Evolutionary conservation across 2,329 filamentous ascomycete species (phyloP), one percentile per base, ranked within the genome.

Genomic region (Elsinoe batatas): DNA sequence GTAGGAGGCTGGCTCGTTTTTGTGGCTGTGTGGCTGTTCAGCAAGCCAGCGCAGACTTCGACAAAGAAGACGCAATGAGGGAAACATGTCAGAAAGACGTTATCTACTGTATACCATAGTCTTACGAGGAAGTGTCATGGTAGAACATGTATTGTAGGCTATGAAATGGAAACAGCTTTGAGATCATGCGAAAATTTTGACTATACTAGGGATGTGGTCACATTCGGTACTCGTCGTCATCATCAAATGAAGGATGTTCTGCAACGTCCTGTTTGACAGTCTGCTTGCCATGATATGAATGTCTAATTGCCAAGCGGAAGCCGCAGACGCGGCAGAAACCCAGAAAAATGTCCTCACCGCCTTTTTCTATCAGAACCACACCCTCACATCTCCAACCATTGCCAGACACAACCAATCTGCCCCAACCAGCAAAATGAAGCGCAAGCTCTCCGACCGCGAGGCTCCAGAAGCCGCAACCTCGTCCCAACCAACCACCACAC

Each of bases 11-110:
- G 91, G 80, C 61, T 97, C 60, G 81, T 76, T 0, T 97, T 98
- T 72, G 87, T 90, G 53, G 81, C 83, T 12, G 65, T 97, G 35
- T 98, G 93, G 93, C 76, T 98, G 71, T 98, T 82, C 69, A 83
- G 81, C 64, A 82, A 79, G 61, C 83, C 84, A 8, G 69, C 73
- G 53, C 58, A 63, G 59, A 56, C 56, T 38, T 69, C 66, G 43
- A 76, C 75, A 64, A 75, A 75, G 66, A 73, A 70, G 60, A 58
- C 36, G 18, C 58, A 60, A 53, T 57, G 55, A 58, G 18, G 32
- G 30, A 8, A 7, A 33, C 13, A 26, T 18, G 30, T 12, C 7
- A 37, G n/a, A 33, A 49, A 18, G 15, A 13, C 26, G 15, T 15
- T n/a, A 35, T 35, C 35, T 53, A 38, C 51, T 43, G 42, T 40